A percentile compares a stretch with the other conserved stretches of the same genome.
Evolutionary conservation across 805 yeast species (phyloP).

Genomic region (Zygosaccharomyces siamensis): DNA sequence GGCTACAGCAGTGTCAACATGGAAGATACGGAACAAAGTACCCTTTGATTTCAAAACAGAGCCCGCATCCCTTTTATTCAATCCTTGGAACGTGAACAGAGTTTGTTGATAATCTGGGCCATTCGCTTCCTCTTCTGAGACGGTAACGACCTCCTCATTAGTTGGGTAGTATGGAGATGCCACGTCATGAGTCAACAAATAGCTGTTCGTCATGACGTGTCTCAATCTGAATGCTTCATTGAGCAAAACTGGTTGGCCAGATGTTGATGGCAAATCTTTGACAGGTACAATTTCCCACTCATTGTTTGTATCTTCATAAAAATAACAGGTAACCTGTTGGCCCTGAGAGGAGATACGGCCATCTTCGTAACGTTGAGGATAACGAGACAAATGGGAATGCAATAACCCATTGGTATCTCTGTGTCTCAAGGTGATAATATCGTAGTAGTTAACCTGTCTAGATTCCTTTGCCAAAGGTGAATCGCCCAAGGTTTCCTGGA

Average conservation of each 20-base stretch:
- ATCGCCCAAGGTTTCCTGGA: conserved; percentile 89
- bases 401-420: conserved; percentile 71
- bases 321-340: conserved; percentile 83
- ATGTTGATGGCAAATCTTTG: conserved; percentile 38
- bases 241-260: conserved; percentile 52
- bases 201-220: conserved; percentile 78
- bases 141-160: conserved; percentile 89
- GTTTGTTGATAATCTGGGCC: conserved; percentile 63
- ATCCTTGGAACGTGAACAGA: conserved; percentile 65
- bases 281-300: conserved; percentile 84
- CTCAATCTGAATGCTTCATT: conserved; percentile 73
- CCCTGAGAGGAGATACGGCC: conserved; percentile 93
- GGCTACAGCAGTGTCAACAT: conserved; percentile 83
- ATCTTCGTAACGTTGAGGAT: conserved; percentile 92
- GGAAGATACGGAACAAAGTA: conserved; percentile 64
- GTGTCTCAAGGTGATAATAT: conserved; percentile 71
- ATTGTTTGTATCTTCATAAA: conserved; percentile 56
- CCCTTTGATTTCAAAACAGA: conserved; percentile 58
- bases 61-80: conserved; percentile 47
- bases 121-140: conserved; percentile 53
- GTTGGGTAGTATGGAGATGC: conserved; percentile 90
- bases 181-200: conserved; percentile 84
- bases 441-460: conserved; percentile 68
- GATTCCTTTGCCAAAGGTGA: conserved; percentile 69
- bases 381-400: conserved; percentile 73